Percentiles rank a stretch among this genome's conserved stretches.
Evolutionary conservation across 306 rosid genomes (phyloP).

Genomic region (Sechiopsis laciniata): DNA sequence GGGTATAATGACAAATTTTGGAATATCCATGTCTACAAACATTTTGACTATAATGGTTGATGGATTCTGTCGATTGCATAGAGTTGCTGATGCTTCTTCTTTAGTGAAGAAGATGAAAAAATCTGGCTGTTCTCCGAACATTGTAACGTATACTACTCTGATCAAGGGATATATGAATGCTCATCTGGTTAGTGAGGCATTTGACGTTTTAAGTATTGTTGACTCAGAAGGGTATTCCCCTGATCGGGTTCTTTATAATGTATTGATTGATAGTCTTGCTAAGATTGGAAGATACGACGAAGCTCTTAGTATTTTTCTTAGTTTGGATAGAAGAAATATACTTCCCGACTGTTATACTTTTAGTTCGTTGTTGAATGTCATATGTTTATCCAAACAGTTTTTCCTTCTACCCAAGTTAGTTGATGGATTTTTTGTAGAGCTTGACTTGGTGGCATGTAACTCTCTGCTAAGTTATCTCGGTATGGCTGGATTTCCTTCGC

Average conservation of each 20-base stretch:
- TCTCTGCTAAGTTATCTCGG: conserved; percentile 41
- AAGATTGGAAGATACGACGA: conserved; percentile 46
- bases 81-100: conserved; percentile 35
- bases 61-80: conserved; percentile 31
- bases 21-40: conserved; percentile 32
- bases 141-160: conserved; percentile 55
- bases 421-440: conserved; percentile 26
- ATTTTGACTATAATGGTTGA: conserved; percentile 48
- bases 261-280: conserved; percentile 48
- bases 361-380: conserved; percentile 36
- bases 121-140: conserved; percentile 35
- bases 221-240: conserved; percentile 34
- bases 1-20: conserved; percentile 45
- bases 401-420: conserved; percentile 38
- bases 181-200: conserved; percentile 35
- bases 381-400: conserved; percentile 37
- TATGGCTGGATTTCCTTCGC: conserved; percentile 39
- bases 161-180: conserved; percentile 50
- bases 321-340: conserved; percentile 27
- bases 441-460: conserved; percentile 52
- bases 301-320: conserved; percentile 35
- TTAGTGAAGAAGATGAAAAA: conserved; percentile 40
- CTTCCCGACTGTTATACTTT: conserved; percentile 49
- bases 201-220: conserved; percentile 34
- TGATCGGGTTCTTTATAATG: conserved; percentile 51